A percentile compares a stretch with the other conserved stretches of the same genome.
phyloP scores from a whole-genome alignment of 2,329 filamentous ascomycete species.

The Pseudogymnoascus sp. region DNA sequence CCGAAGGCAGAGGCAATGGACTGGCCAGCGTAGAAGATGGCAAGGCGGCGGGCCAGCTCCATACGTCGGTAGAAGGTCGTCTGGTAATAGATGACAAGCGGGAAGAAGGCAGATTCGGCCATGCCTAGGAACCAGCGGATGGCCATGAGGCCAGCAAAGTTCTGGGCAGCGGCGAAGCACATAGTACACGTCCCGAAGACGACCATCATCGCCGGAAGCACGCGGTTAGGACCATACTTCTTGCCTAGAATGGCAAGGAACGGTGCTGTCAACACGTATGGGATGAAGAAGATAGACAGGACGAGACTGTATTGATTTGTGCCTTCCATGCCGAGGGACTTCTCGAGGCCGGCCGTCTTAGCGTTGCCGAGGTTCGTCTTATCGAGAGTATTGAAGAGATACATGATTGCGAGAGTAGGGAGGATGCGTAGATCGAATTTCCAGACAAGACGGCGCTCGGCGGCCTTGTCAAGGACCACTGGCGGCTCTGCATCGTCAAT shows the following conservation, averaged over 20 bases:
- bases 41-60: conserved; percentile 61
- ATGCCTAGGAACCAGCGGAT: conserved; percentile 63
- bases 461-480: conserved; percentile 31
- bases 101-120: conserved; percentile 61
- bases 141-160: conserved; percentile 59
- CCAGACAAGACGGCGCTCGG: conserved; percentile 43
- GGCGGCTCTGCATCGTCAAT: conserved; percentile 13
- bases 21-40: conserved; percentile 67
- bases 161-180: conserved; percentile 44
- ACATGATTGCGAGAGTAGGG: conserved; percentile 47
- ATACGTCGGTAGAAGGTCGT: conserved; percentile 62
- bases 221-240: conserved; percentile 54
- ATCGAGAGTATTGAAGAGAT: conserved; percentile 40
- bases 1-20: conserved; percentile 64
- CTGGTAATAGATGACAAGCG: conserved; percentile 50
- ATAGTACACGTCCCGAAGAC: conserved; percentile 58
- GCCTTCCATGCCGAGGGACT: conserved; percentile 49
- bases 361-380: conserved; percentile 49
- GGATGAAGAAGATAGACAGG: conserved; percentile 65
- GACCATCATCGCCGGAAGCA: conserved; percentile 61
- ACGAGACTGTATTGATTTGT: conserved; percentile 59
- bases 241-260: conserved; percentile 53
- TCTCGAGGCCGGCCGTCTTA: conserved; percentile 40
- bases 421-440: conserved; percentile 48
- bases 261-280: conserved; percentile 37